Evolutionary conservation across 2,329 filamentous ascomycete species (phyloP).

Genomic region (Apiospora phragmitis): DNA sequence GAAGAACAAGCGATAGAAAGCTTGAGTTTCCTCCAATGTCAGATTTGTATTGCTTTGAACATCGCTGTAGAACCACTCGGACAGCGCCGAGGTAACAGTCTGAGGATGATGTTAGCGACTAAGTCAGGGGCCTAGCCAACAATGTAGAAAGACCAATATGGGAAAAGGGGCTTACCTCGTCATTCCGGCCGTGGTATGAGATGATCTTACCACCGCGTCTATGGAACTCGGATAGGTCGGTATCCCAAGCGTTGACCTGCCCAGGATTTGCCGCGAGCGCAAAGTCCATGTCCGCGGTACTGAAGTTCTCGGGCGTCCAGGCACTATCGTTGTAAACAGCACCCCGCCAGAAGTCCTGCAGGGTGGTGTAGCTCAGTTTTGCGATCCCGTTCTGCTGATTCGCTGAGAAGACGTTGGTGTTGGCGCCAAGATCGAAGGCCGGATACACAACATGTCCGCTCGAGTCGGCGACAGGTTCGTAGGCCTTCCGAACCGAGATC

Average conservation of each 20-base stretch:
- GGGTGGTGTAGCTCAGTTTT: conserved; percentile 16
- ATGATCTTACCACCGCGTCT: conserved; percentile 18
- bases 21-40: conserved; percentile 18
- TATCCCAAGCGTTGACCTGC: conserved; percentile 17
- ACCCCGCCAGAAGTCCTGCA: conserved; percentile 23
- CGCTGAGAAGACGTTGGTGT: conserved; percentile 19
- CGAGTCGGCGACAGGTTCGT: conserved; percentile 18
- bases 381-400: conserved; percentile 19
- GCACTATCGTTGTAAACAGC: conserved; percentile 19
- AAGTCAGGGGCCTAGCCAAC: neutral
- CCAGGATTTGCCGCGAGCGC: conserved; percentile 19
- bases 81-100: conserved; percentile 18
- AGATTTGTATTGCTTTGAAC: conserved; percentile 18
- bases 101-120: neutral
- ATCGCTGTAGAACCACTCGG: conserved; percentile 16
- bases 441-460: conserved; percentile 20
- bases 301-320: conserved; percentile 19
- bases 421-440: conserved; percentile 19
- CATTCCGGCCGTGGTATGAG: conserved; percentile 21
- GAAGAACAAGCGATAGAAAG: conserved; percentile 31
- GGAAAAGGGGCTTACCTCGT: conserved; percentile 15
- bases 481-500: conserved; percentile 19
- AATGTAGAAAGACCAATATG: neutral
- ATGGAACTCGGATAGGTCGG: conserved; percentile 17
- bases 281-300: conserved; percentile 19